Evolutionary conservation across 1,139 yeast genomes (phyloP), one percentile per base, ranked within the genome.

Genomic region (Magnusiomyces paraingens): DNA sequence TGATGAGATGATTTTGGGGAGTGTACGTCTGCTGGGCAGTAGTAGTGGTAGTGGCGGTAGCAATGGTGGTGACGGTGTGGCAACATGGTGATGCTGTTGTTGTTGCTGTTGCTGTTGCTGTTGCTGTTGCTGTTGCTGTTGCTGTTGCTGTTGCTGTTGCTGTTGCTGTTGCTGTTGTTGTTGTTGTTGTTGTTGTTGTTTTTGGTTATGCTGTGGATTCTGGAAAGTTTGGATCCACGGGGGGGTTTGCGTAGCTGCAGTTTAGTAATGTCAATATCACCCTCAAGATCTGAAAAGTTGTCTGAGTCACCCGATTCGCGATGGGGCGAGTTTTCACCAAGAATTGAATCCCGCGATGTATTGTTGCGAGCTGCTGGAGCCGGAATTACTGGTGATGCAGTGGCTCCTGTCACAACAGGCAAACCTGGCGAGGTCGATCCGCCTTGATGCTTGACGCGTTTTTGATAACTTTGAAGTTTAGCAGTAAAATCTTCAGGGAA

Each of bases 241-340:
- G 8, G 43, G 50, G n/a, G 50, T 46, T 12, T 44, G 42, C n/a
- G 51, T 40, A 42, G 50, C 45, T 55, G 58, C 1, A 61, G 52
- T 40, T 61, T 58, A 21, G 56, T 54, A 12, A 63, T 47, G 49
- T 64, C 59, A 18, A 65, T 53, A 12, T 63, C 67, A 18, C 68
- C 69, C 35, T 59, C 59, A 11, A 66, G 53, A 50, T 65, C 69
- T 6, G 66, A 62, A 52, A 58, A 64, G 38, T 60, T 66, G 15
- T 64, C 67, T 3, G 59, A 59, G 5, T 56, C 42, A 10, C 18
- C 60, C 8, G 47, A 47, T 20, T 61, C 64, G n/a, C 58, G 51
- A 43, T 52, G 60, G 21, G 63, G 61, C 11, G 62, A 58, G 41
- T 57, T 52, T 32, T 56, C 54, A 22, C 58, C 58, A 10, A 58